phyloP scores from a whole-genome alignment of 129 eudicot genomes.

The Sambucus nigra region DNA sequence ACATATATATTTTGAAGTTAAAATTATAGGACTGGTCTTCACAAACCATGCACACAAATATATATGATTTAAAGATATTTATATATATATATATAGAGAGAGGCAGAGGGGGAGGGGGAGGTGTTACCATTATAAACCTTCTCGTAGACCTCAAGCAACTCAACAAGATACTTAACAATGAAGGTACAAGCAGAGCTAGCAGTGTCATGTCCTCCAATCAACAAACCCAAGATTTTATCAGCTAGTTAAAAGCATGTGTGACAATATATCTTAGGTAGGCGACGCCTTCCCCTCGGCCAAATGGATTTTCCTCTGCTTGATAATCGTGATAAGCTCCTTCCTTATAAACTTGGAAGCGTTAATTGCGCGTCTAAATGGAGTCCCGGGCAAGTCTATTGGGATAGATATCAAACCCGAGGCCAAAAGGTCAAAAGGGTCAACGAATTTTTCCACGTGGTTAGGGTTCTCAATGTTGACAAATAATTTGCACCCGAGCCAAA shows the following conservation, averaged over 20 bases:
- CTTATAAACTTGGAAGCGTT: neutral
- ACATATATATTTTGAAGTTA: too few relatives aligned
- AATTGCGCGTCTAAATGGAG: neutral
- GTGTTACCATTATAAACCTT: neutral
- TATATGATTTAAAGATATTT: too few relatives aligned
- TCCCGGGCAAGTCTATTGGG: constrained; percentile 5
- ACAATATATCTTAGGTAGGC: constrained; percentile 1
- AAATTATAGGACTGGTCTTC: too few relatives aligned
- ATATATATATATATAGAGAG: too few relatives aligned
- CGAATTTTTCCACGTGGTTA: neutral
- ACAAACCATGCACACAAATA: too few relatives aligned
- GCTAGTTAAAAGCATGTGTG: neutral
- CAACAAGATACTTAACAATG: constrained; percentile 6
- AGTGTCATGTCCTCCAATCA: constrained; percentile 5
- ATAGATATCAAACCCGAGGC: neutral
- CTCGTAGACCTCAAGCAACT: neutral
- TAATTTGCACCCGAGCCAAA: constrained; percentile 1
- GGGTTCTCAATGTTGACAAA: constrained; percentile 3
- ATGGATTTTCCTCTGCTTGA: constrained; percentile 2
- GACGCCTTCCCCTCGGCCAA: constrained; percentile 4
- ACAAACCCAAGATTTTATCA: constrained; percentile 2
- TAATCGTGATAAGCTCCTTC: neutral
- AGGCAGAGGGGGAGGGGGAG: too few relatives aligned
- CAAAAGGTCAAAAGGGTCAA: constrained; percentile 3
- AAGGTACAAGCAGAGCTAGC: constrained; percentile 5